Evolutionary conservation across 768 basidiomycete genomes (phyloP), one percentile per base, ranked within the genome.

Genomic region (Suillus cothurnatus): DNA sequence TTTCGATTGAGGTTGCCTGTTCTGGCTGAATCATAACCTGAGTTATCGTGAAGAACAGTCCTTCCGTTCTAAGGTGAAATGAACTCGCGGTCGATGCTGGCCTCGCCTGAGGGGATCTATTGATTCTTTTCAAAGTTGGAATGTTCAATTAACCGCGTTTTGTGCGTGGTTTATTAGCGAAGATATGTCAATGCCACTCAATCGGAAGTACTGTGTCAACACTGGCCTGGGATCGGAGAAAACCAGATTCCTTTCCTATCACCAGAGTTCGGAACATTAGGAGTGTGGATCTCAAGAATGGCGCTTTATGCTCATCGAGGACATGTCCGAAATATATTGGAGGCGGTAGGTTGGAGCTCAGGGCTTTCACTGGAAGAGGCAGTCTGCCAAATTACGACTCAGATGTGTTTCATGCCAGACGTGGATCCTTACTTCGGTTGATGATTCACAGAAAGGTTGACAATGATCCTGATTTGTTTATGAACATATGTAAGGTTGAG

Each of bases 11-110:
- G 11, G 26, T 43, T 69, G 50, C n/a, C n/a, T 36, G 36, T 28
- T 23, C 68, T 8, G 69, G 65, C 52, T n/a, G n/a, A n/a, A n/a
- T 69, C 68, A 23, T 69, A 69, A 14, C 68, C 68, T 62, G 38
- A n/a, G 26, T 60, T 70, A 43, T 69, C 60, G 19, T 69, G 68
- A 15, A 69, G 61, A 39, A 69, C 57, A 56, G 66, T 60, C 21
- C 45, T 55, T 6, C 41, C 23, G 28, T 69, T 69, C n/a, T 60
- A 41, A 9, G 0, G 0, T 3, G 68, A 70, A 28, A 60, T 53
- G 8, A 66, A 52, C 47, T 59, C 67, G 21, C 2, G 23, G 4
- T 69, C 32, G 49, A 69, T 69, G 21, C 59, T 28, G 6, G 64
- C 68, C 8, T 70, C 47, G 21, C 68, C 68, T 5, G 32, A 34